phyloP scores from a whole-genome alignment of 306 rosid species.

The Canavalia gladiata region DNA sequence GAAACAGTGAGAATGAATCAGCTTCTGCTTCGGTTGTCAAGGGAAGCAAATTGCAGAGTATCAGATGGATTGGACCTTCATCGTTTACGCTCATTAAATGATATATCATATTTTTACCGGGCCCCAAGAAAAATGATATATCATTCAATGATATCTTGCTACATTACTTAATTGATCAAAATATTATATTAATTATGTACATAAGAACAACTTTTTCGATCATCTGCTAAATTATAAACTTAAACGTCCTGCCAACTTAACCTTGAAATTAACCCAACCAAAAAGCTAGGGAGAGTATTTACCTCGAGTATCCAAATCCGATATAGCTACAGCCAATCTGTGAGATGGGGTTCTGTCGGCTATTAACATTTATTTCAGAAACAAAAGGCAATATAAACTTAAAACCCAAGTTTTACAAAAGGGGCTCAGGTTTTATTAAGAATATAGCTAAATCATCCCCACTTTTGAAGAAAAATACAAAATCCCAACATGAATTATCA shows the following conservation, averaged over 20 bases:
- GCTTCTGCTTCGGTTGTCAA: no score
- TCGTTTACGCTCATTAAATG: no score
- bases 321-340: slow-evolving; percentile 31
- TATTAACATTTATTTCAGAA: slow-evolving; percentile 54
- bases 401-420: slow-evolving; percentile 55
- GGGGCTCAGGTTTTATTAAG: slow-evolving; percentile 62
- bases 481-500: slow-evolving; percentile 50
- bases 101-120: no score
- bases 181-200: no score
- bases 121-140: no score
- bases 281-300: not conserved
- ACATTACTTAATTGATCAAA: no score
- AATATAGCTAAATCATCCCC: slow-evolving; percentile 54
- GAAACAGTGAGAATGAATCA: not conserved
- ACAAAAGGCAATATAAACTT: slow-evolving; percentile 38
- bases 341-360: slow-evolving; percentile 35
- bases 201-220: no score
- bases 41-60: no score
- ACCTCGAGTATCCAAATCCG: slow-evolving; percentile 2
- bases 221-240: not conserved
- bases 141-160: no score
- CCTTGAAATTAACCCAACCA: no score
- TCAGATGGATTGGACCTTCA: not conserved
- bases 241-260: not conserved
- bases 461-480: slow-evolving; percentile 42